phyloP scores from a whole-genome alignment of 106 monocot species.

The Triglochin maritima region DNA sequence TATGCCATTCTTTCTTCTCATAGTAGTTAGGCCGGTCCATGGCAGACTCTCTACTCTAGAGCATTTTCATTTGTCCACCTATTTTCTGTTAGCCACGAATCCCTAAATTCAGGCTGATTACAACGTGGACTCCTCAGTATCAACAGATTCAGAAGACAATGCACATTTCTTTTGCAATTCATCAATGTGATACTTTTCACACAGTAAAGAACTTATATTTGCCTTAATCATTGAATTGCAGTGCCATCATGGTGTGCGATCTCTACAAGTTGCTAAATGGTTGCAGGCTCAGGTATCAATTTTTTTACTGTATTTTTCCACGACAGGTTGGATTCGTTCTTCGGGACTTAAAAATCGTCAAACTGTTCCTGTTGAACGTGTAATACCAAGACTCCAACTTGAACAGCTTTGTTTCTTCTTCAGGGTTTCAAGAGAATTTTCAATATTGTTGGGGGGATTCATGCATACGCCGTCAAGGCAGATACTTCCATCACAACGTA shows the following conservation, averaged over 20 bases:
- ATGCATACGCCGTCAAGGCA: constrained; percentile 66
- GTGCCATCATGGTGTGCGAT: constrained; percentile 91
- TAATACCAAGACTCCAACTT: neutral
- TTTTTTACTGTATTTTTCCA: neutral
- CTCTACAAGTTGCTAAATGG: constrained; percentile 87
- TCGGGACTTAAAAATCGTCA: neutral
- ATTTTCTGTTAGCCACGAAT: too few species aligned
- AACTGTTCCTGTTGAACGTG: neutral
- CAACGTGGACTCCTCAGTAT: too few species aligned
- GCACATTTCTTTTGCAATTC: too few species aligned
- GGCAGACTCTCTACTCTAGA: too few species aligned
- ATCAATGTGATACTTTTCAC: too few species aligned
- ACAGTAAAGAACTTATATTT: too few species aligned
- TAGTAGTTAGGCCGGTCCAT: too few species aligned
- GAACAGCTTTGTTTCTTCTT: neutral
- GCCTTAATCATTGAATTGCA: constrained; percentile 14
- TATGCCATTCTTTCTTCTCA: too few species aligned
- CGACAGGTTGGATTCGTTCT: too few species aligned
- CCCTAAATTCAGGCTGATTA: too few species aligned
- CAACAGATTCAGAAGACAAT: too few species aligned
- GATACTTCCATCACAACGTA: constrained; percentile 69
- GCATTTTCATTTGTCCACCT: too few species aligned
- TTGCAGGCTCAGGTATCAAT: constrained; percentile 78
- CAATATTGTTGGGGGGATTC: constrained; percentile 73
- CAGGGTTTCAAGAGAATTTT: constrained; percentile 84